Base-by-base conservation (phyloP, 129 eudicot genomes). In the Artemisia argyi region DNA sequence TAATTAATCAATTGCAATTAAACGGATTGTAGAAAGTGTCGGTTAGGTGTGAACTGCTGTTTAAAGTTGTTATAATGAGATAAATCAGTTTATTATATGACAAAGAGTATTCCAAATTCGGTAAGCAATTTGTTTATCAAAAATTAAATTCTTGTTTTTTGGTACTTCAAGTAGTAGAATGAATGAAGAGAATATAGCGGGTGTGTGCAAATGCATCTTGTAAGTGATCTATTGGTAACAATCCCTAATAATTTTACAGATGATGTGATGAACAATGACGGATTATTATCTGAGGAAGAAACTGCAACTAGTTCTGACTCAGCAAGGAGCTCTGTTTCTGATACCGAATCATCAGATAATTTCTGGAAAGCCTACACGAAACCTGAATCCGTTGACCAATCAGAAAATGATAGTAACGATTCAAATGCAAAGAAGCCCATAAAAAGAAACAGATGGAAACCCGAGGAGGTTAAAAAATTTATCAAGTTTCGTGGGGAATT, bases 381-480 rank as follows among this genome's bases (percentile, higher is more conserved):
- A 55, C 47, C 82, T 0, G 73, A 52, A 62, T 54, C 72, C 19
- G 71, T 26, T 55, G 88, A 68, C 46, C 70, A 62, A 15, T 44
- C 14, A 20, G 83, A 68, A 61, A 83, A 63, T 5, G 62, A 14
- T 61, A 66, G 65, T 71, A 47, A 69, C 35, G 79, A 60, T 52
- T 79, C 83, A 51, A 70, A 44, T 76, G 26, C 74, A 73, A 74
- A 69, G 55, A 95, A 83, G 79, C 71, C 84, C 11, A 13, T 65
- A 5, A 95, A 86, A 75, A 83, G 88, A 79, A 95, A 88, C 85
- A 83, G 79, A 83, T 95, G 99, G 99, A 95, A 82, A 72, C 90
- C 94, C 32, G 99, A 91, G 56, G 99, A 95, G 76, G 62, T 95
- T 14, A 88, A 85, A 74, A 86, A 82, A 78, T 80, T 95, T 57